Evolutionary conservation across 768 basidiomycete species (phyloP), one percentile per base, ranked within the genome.

Genomic region (Tylopilus sp.): DNA sequence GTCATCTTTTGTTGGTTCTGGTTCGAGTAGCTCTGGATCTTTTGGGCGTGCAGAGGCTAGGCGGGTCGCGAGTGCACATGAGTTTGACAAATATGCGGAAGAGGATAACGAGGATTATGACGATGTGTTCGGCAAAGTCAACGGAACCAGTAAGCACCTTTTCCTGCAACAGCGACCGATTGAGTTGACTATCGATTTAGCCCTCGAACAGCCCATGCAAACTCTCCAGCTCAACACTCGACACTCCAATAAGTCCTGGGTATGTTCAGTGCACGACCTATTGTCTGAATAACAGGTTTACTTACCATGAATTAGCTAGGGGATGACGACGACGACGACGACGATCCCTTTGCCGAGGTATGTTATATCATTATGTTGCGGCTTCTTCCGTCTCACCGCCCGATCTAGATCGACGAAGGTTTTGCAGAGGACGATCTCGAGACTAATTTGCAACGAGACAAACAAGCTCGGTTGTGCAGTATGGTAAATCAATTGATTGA

Each of bases 281-380:
- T 35, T 11, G 17, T 35, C 30, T 40, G 11, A 28, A 30, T 47
- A 38, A 8, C 13, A 17, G 23, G 21, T 25, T 44, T 44, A 25
- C 23, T 57, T 3, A 58, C 26, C 40, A 23, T 35, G 10, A 30
- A 48, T n/a, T 55, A 88, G 85, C 71, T 88, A 48, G 86, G 86
- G 9, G 91, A 91, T 40, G 90, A 88, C 3, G 93, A 95, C 3
- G 93, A 95, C 51, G 94, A 95, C 36, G 36, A 93, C 47, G 94
- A 93, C 48, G 94, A 99, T 74, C 95, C 97, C 1, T 99, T 99
- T 60, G 94, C 95, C 3, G 91, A 94, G 75, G 91, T 91, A 58
- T 50, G 60, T 43, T 11, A 9, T 36, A 21, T 42, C 21, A 15
- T 17, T 42, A 18, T 20, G 25, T 25, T 42, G 42, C 13, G 44